These are phyloP conservation scores for Platanthera zijinensis DNA, from an alignment of 106 monocot genomes.

Conservation along the genomic window DNA sequence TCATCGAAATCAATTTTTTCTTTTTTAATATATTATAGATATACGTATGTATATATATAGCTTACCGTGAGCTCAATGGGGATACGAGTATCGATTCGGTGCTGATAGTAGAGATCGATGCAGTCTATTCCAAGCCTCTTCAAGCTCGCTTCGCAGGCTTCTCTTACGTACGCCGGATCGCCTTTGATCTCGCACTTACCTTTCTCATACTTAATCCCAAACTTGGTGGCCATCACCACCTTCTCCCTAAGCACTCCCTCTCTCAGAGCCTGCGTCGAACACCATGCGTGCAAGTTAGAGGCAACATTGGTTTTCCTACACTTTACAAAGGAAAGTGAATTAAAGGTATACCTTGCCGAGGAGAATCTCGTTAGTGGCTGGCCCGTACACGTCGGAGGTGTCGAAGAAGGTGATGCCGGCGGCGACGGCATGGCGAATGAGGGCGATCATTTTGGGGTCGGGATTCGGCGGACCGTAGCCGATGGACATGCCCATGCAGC, in stretches of 20 bases:
- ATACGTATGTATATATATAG: background rate
- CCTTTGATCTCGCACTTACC: background rate
- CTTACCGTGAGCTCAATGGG: slow-evolving; percentile 57
- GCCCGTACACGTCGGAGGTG: slow-evolving; percentile 46
- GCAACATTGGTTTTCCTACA: too few species aligned
- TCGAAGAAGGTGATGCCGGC: slow-evolving; percentile 39
- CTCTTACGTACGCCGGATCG: slow-evolving; percentile 28
- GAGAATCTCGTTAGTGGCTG: slow-evolving; percentile 41
- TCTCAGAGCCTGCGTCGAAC: slow-evolving; percentile 15
- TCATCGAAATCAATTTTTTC: too few species aligned
- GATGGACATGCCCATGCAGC: slow-evolving; percentile 66
- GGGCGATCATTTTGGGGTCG: slow-evolving; percentile 39
- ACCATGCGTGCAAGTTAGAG: too few species aligned
- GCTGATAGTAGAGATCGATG: slow-evolving; percentile 62
- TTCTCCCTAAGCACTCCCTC: slow-evolving; percentile 13
- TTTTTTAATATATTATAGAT: too few species aligned
- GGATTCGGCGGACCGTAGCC: slow-evolving; percentile 45
- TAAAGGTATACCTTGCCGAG: slow-evolving; percentile 27
- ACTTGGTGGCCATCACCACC: slow-evolving; percentile 38
- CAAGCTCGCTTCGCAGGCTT: slow-evolving; percentile 23
- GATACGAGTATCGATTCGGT: slow-evolving; percentile 35
- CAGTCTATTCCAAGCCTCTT: slow-evolving; percentile 32
- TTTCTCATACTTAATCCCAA: slow-evolving; percentile 13
- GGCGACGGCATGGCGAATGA: slow-evolving; percentile 28
- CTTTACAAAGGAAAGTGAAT: too few species aligned